Evolutionary conservation across 257 asterid genomes (phyloP).

Genomic region (Galeopsis tetrahit): DNA sequence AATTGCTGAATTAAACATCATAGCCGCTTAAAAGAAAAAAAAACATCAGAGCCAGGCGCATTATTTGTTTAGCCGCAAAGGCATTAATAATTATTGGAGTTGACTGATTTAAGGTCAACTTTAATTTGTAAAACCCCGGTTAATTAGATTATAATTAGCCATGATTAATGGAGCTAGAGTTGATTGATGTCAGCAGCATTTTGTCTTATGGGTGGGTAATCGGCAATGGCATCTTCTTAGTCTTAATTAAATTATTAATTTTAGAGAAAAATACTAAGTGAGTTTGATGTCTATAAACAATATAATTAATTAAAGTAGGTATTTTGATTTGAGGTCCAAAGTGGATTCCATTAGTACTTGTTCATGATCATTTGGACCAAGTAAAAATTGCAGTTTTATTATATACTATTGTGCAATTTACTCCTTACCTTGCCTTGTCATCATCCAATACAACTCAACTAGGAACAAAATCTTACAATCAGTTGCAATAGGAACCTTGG

Average conservation of each 20-base stretch:
- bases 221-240: conserved; percentile 34
- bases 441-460: conserved; percentile 26
- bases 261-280: background rate
- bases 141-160: conserved; percentile 5
- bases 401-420: background rate
- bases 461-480: conserved; percentile 31
- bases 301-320: conserved; percentile 9
- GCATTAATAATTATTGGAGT: conserved; percentile 5
- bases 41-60: background rate
- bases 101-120: conserved; percentile 34
- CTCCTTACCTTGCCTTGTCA: conserved; percentile 30
- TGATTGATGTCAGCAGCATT: conserved; percentile 29
- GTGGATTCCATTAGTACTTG: conserved; percentile 26
- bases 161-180: conserved; percentile 32
- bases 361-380: conserved; percentile 20
- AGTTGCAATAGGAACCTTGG: conserved; percentile 32
- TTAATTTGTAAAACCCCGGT: conserved; percentile 6
- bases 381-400: background rate
- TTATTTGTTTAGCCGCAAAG: conserved; percentile 12
- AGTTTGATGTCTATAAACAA: too few species aligned
- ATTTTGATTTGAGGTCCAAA: conserved; percentile 10
- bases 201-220: conserved; percentile 30
- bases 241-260: background rate
- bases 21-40: too few species aligned
- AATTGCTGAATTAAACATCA: too few species aligned